Conservation (phyloP, 1,139 yeast genomes). For the Geotrichum aggregatum region DNA sequence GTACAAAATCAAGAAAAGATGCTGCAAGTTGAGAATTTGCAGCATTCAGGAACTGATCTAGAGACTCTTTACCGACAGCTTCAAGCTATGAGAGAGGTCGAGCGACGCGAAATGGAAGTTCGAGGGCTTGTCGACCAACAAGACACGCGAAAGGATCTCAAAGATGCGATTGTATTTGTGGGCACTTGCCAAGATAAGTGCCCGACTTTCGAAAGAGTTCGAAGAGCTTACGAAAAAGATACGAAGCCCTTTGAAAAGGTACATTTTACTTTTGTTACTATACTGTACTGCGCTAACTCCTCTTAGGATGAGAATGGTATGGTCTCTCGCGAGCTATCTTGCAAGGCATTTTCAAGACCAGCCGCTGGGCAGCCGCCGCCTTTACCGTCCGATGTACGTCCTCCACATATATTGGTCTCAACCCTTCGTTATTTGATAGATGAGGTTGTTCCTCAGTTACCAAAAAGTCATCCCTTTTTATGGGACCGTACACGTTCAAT, state of each 20-base stretch:
- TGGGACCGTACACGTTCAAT: constrained; percentile 99
- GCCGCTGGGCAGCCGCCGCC: constrained; percentile 99
- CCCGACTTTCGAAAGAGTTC: constrained; percentile 85
- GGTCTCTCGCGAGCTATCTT: constrained; percentile 61
- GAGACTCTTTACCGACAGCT: constrained; percentile 53
- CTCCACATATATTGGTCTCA: constrained; percentile 66
- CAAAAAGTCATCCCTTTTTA: constrained; percentile 84
- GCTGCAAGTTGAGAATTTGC: constrained; percentile 42
- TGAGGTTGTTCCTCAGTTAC: constrained; percentile 59
- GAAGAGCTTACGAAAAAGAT: constrained; percentile 84
- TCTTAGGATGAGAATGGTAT: constrained; percentile 44
- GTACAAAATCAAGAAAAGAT: constrained; percentile 49
- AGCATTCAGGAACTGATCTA: constrained; percentile 41
- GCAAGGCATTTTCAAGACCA: constrained; percentile 93
- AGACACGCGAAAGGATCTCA: constrained; percentile 71
- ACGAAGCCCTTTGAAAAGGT: constrained; percentile 77
- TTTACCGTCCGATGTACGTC: constrained; percentile 93
- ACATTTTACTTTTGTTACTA: constrained; percentile 20
- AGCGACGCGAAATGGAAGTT: constrained; percentile 74
- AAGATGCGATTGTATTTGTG: constrained; percentile 79
- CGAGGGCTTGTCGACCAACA: constrained; percentile 86
- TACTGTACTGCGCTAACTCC: background rate
- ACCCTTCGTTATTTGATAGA: constrained; percentile 70
- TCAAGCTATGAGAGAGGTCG: constrained; percentile 70
- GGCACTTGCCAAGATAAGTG: constrained; percentile 95